These are phyloP conservation scores for Fraxinus anomala DNA, from an alignment of 257 asterid species.

Conservation along the genomic window DNA sequence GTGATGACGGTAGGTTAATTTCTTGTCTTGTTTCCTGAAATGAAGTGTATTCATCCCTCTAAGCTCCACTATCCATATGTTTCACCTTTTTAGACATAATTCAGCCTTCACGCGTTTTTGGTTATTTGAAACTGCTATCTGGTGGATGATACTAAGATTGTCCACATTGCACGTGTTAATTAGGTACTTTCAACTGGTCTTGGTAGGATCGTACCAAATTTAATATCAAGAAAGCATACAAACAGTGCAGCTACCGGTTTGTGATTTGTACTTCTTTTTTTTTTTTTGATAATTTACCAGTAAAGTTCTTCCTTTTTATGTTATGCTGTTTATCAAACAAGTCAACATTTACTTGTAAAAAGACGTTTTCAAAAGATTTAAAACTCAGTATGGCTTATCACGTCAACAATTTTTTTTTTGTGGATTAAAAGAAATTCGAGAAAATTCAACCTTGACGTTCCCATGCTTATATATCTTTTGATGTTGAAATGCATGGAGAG, in stretches of 20 bases:
- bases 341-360: neutral
- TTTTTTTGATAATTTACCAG: neutral
- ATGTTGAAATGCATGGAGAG: neutral
- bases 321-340: neutral
- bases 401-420: no score
- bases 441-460: neutral
- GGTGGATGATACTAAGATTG: constrained; percentile 24
- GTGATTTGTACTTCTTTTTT: neutral
- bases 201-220: constrained; percentile 94
- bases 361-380: neutral
- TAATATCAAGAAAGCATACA: constrained; percentile 95
- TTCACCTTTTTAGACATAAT: neutral
- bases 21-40: constrained; percentile 9
- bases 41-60: constrained; percentile 10
- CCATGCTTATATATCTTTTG: neutral
- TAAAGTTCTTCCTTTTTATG: neutral
- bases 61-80: neutral
- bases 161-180: constrained; percentile 15
- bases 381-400: neutral
- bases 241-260: constrained; percentile 90
- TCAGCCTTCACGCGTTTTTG: neutral
- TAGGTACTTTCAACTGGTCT: constrained; percentile 94
- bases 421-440: neutral
- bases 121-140: neutral
- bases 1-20: constrained; percentile 83